Evolutionary conservation across 129 eudicot species (phyloP), one percentile per base, ranked within the genome.

Genomic region (Artemisia tridentata): DNA sequence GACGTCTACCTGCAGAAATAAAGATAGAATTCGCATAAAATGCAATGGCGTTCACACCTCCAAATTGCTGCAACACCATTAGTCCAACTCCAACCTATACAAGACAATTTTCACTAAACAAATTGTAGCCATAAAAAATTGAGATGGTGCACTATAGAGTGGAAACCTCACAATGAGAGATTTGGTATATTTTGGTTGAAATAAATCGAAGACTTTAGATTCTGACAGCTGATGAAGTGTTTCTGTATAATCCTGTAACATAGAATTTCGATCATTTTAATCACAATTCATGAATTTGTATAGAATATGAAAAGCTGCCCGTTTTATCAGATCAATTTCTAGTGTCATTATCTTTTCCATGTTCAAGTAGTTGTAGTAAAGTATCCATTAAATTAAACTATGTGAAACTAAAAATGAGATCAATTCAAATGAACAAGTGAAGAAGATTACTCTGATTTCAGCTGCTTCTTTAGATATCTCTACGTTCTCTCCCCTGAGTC

Each of bases 11-110:
- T 51, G 98, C 96, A 72, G 95, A 84, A 68, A 79, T 75, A 69
- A 92, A 92, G 59, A 89, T 88, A 8, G 88, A 80, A 63, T 78
- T 81, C 12, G 89, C 98, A 75, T 92, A 92, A 66, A 80, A 92
- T 11, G 88, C 83, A 69, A 86, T 86, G 4, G 85, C 98, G 46
- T 80, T 89, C 48, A 87, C 81, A 25, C 98, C 98, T 54, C 96
- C 92, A 65, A 89, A 83, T 82, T 90, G 95, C 56, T 80, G 91
- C 77, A 92, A 63, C 46, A 81, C 88, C 96, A 89, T 92, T 54
- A 92, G 81, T 38, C 96, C 95, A 16, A 86, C 91, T 48, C 93
- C 93, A 61, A 92, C 84, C 98, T 92, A 71, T 7, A 68, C 20
- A 38, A 84, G 53, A 56, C 49, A 63, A 80, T 29, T 53, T 9